Conservation (phyloP, 768 basidiomycete genomes). For the Psilocybe tampanensis region DNA sequence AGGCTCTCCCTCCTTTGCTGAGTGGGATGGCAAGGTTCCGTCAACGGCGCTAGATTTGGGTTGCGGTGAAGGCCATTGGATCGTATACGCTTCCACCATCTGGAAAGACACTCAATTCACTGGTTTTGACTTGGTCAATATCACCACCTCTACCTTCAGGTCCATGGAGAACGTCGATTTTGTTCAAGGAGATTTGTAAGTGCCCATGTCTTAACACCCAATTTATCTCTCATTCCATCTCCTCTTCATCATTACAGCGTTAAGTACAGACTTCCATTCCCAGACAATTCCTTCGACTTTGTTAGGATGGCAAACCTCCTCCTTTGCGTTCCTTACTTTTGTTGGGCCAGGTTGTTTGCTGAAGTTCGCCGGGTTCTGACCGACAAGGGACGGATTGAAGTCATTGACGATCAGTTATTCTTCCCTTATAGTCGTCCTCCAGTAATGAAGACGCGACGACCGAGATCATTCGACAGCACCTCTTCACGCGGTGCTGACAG, state of each 20-base stretch:
- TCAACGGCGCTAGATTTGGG: slow-evolving; percentile 70
- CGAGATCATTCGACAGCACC: background rate
- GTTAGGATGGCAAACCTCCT: slow-evolving; percentile 74
- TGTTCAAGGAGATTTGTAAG: slow-evolving; percentile 71
- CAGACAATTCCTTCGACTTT: slow-evolving; percentile 64
- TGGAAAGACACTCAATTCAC: slow-evolving; percentile 66
- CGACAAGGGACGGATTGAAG: slow-evolving; percentile 64
- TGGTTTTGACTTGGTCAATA: slow-evolving; percentile 67
- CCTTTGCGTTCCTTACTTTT: slow-evolving; percentile 58
- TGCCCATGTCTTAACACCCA: slow-evolving; percentile 11
- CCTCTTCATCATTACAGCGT: slow-evolving; percentile 41
- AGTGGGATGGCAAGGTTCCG: slow-evolving; percentile 51
- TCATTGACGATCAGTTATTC: slow-evolving; percentile 72
- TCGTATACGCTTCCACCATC: slow-evolving; percentile 55
- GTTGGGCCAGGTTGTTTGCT: slow-evolving; percentile 60
- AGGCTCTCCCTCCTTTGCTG: slow-evolving; percentile 63
- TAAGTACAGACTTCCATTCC: slow-evolving; percentile 61
- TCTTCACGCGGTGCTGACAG: slow-evolving; percentile 15
- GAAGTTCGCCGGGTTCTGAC: slow-evolving; percentile 67
- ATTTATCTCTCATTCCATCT: background rate
- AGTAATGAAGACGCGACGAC: slow-evolving; percentile 6
- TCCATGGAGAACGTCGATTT: slow-evolving; percentile 48
- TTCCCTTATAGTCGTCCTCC: slow-evolving; percentile 54
- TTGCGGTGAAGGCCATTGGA: slow-evolving; percentile 75
- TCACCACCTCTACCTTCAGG: slow-evolving; percentile 40